phyloP scores from a whole-genome alignment of 768 basidiomycete genomes.

The Lactarius sp. region DNA sequence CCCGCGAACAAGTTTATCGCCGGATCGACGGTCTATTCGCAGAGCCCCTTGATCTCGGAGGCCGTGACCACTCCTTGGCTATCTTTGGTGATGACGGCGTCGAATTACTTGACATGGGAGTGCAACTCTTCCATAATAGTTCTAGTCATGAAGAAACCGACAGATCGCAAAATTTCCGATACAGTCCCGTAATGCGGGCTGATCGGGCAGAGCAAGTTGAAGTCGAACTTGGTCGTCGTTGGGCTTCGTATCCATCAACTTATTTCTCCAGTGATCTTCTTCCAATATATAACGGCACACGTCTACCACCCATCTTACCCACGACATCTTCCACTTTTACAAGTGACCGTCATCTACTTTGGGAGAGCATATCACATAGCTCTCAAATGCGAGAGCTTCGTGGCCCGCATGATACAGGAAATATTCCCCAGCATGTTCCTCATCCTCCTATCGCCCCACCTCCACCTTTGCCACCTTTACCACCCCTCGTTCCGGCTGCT shows the following conservation, averaged over 20 bases:
- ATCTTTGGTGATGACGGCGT: constrained; percentile 18
- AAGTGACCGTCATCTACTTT: constrained; percentile 9
- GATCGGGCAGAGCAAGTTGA: background rate
- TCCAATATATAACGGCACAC: constrained; percentile 44
- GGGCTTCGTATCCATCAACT: constrained; percentile 59
- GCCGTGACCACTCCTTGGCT: constrained; percentile 17
- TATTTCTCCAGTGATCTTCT: constrained; percentile 56
- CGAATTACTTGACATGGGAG: constrained; percentile 18
- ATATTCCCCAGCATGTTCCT: background rate
- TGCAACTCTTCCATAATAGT: background rate
- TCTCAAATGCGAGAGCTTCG: constrained; percentile 1
- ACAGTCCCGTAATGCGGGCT: background rate
- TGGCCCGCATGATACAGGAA: background rate
- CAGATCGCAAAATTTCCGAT: background rate
- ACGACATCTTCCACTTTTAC: constrained; percentile 7
- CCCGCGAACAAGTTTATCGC: constrained; percentile 31
- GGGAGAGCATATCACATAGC: constrained; percentile 5
- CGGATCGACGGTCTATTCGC: constrained; percentile 34
- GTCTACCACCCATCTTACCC: constrained; percentile 1
- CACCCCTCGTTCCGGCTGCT: background rate
- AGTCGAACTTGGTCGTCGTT: constrained; percentile 35
- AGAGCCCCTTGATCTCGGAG: constrained; percentile 2
- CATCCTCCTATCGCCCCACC: constrained; percentile 13
- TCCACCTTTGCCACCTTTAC: constrained; percentile 8
- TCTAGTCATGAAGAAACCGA: constrained; percentile 6